Evolutionary conservation across 345 rosid species (phyloP), one percentile per base, ranked within the genome.

Genomic region (Brassica cretica): DNA sequence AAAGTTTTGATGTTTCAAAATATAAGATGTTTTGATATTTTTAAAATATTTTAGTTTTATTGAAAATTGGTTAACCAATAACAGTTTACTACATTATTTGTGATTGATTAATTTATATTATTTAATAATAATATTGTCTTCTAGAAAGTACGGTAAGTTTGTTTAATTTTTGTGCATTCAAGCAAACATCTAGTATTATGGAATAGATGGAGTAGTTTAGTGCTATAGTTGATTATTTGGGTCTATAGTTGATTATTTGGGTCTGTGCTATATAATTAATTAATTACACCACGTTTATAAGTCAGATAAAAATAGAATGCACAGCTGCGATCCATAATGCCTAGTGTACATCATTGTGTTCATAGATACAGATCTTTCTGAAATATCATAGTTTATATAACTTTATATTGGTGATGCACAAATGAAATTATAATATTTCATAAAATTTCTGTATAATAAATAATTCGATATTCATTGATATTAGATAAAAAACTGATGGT

Each of bases 311-410:
- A 53, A 69, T 68, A 68, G 66, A 68, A 68, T 53, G 61, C 74
- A 53, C 75, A 79, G 75, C 78, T 79, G 82, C 78, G n/a, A 69
- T 74, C 71, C 78, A 73, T 79, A 62, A 73, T 51, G 55, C 66
- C 14, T 63, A 62, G 19, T 30, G 66, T 67, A 60, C 73, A 66
- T 58, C 56, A 53, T 53, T 6, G 24, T 65, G 61, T 78, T 65
- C 66, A 14, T 78, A 66, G 5, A 71, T 29, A 39, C 24, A 55
- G 2, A 10, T 53, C 60, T 53, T 16, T 53, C 60, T 53, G 60
- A 53, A 53, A 15, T 53, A 53, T 53, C 16, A 7, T 53, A 51
- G 60, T 1, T 53, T 6, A 53, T 21, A 21, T 21, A 21, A 21
- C 24, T 21, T 21, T 21, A 21, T 9, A 53, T 53, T 53, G 10